These are phyloP conservation scores for Salvia hispanica DNA, from an alignment of 257 asterid species.

Conservation along the genomic window DNA sequence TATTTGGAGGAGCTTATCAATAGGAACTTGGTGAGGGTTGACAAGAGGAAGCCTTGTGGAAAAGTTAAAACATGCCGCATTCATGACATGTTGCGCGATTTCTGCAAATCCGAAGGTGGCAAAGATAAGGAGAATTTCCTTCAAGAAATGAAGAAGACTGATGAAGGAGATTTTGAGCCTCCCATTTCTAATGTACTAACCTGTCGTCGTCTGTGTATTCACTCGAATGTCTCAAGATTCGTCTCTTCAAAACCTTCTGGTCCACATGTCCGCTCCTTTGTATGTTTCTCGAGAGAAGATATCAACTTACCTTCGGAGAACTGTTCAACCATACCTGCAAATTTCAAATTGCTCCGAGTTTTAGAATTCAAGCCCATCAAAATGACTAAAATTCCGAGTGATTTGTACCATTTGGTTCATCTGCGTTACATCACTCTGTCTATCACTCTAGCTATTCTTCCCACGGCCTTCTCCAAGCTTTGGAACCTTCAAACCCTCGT, in stretches of 20 bases:
- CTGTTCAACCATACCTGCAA: slow-evolving; percentile 38
- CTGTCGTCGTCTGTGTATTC: slow-evolving; percentile 41
- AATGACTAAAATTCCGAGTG: slow-evolving; percentile 34
- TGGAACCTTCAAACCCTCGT: slow-evolving; percentile 57
- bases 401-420: slow-evolving; percentile 37
- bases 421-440: slow-evolving; percentile 46
- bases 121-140: slow-evolving; percentile 20
- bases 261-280: slow-evolving; percentile 42
- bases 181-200: not conserved
- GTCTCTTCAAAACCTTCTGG: slow-evolving; percentile 30
- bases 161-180: slow-evolving; percentile 13
- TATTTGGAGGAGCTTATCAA: slow-evolving; percentile 39
- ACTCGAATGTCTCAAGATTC: slow-evolving; percentile 32
- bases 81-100: slow-evolving; percentile 44
- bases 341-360: slow-evolving; percentile 44
- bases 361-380: slow-evolving; percentile 39
- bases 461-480: slow-evolving; percentile 40
- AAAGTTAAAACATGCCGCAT: slow-evolving; percentile 48
- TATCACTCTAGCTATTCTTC: slow-evolving; percentile 34
- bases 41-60: slow-evolving; percentile 34
- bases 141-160: slow-evolving; percentile 23
- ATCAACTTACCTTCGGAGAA: slow-evolving; percentile 21
- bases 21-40: slow-evolving; percentile 40
- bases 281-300: slow-evolving; percentile 35
- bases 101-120: slow-evolving; percentile 41